These are phyloP conservation scores for Talaromyces sp. DNA, from an alignment of 2,329 filamentous ascomycete genomes.

Conservation along the genomic window DNA sequence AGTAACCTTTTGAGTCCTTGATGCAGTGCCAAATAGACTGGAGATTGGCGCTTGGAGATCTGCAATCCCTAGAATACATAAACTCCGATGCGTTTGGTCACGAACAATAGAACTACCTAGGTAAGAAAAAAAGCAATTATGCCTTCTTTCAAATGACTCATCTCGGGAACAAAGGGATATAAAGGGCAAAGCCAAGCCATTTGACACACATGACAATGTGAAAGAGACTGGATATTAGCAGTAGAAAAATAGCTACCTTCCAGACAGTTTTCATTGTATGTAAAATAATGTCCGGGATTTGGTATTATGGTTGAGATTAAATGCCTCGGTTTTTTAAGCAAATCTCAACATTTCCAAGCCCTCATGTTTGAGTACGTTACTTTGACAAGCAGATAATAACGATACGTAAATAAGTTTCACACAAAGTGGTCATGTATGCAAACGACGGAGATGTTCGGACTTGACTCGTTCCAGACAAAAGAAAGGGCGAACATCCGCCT, in stretches of 20 bases:
- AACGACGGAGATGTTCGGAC: not conserved
- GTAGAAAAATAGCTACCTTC: not conserved
- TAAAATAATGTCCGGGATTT: not conserved
- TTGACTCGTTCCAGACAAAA: not conserved
- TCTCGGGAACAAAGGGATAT: not conserved
- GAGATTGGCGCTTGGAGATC: not conserved
- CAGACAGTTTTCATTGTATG: not conserved
- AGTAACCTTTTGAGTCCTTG: not conserved
- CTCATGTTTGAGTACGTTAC: not conserved
- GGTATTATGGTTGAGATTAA: not conserved
- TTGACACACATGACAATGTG: not conserved
- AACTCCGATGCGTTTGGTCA: not conserved
- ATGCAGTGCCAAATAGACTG: not conserved
- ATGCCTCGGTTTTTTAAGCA: not conserved
- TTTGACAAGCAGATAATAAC: not conserved
- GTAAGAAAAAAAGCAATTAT: not conserved
- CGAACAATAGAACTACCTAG: not conserved
- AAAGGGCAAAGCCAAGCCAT: not conserved
- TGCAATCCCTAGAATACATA: not conserved
- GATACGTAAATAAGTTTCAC: not conserved
- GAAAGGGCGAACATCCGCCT: not conserved
- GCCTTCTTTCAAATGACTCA: not conserved
- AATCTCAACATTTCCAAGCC: not conserved
- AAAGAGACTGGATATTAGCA: not conserved
- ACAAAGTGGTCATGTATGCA: not conserved